Conservation (phyloP, 805 yeast genomes). For the Starmerella stellata region DNA sequence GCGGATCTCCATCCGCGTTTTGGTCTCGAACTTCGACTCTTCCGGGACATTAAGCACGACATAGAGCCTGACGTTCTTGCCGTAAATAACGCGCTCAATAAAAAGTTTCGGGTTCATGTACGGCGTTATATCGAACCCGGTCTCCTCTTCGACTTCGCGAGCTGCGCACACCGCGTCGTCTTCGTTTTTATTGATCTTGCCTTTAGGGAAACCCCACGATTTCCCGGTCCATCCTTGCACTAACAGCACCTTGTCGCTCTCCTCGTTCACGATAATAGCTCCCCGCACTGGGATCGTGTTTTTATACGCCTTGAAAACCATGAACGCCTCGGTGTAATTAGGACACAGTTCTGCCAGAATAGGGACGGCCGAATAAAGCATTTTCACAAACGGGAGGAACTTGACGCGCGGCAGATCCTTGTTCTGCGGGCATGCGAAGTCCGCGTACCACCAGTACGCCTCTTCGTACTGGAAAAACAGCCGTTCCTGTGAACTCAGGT, state of each 20-base stretch:
- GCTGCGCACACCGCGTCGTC: constrained; percentile 74
- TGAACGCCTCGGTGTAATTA: constrained; percentile 40
- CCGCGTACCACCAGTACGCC: constrained; percentile 95
- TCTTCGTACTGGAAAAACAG: constrained; percentile 89
- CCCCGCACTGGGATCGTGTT: constrained; percentile 90
- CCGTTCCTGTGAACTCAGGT: constrained; percentile 59
- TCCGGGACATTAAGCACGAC: constrained; percentile 64
- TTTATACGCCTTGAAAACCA: constrained; percentile 69
- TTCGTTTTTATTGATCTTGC: constrained; percentile 89
- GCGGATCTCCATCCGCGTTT: constrained; percentile 74
- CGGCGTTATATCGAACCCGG: constrained; percentile 67
- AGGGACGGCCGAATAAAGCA: constrained; percentile 64
- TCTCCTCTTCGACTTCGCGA: constrained; percentile 84
- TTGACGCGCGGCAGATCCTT: constrained; percentile 60
- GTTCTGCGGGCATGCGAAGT: constrained; percentile 54
- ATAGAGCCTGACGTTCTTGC: constrained; percentile 73
- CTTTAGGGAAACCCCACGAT: constrained; percentile 93
- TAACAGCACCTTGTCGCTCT: constrained; percentile 49
- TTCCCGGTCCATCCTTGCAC: constrained; percentile 69
- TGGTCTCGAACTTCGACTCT: constrained; percentile 54
- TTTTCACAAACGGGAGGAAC: constrained; percentile 56
- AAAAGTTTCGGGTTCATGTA: constrained; percentile 51
- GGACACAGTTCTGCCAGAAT: constrained; percentile 20
- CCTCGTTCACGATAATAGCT: constrained; percentile 64
- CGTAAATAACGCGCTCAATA: constrained; percentile 62